Conservation (phyloP, 1,139 yeast genomes). For the Pichiaceae sp. region DNA sequence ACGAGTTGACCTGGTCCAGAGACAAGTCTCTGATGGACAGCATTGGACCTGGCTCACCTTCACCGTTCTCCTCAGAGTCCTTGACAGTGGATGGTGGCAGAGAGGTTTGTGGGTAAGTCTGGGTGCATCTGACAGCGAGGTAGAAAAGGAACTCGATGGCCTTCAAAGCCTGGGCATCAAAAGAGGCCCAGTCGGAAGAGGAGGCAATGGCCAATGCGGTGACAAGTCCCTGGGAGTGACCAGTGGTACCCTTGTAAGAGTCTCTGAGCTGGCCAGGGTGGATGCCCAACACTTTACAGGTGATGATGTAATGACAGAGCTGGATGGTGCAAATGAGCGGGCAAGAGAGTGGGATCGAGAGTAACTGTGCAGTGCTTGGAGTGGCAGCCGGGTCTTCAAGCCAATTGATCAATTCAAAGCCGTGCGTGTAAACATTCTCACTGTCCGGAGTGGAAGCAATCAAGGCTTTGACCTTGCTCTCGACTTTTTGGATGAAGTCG, state of each 20-base stretch:
- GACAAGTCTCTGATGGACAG: conserved; percentile 85
- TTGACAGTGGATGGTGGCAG: conserved; percentile 90
- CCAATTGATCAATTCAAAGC: conserved; percentile 85
- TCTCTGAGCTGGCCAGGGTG: conserved; percentile 84
- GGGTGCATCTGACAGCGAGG: conserved; percentile 88
- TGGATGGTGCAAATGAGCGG: conserved; percentile 95
- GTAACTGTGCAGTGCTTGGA: conserved; percentile 82
- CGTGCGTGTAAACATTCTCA: conserved; percentile 87
- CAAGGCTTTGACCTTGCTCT: conserved; percentile 58
- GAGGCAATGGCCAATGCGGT: conserved; percentile 90
- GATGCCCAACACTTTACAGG: conserved; percentile 76
- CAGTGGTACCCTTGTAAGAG: conserved; percentile 77
- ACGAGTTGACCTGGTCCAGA: conserved; percentile 66
- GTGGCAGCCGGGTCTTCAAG: conserved; percentile 74
- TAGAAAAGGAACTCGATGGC: conserved; percentile 82
- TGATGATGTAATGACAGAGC: conserved; percentile 83
- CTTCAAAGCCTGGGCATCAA: conserved; percentile 61
- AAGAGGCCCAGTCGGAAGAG: conserved; percentile 79
- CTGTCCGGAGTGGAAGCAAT: conserved; percentile 70
- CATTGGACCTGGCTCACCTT: conserved; percentile 98
- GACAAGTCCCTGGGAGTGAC: conserved; percentile 96
- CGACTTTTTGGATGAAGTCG: conserved; percentile 64
- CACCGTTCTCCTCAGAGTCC: conserved; percentile 89
- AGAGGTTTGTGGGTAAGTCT: conserved; percentile 86
- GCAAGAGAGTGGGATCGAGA: conserved; percentile 89